A percentile compares a stretch with the other conserved stretches of the same genome.
Evolutionary conservation across 331 rosid species (phyloP).

Genomic region (Telfairia occidentalis): DNA sequence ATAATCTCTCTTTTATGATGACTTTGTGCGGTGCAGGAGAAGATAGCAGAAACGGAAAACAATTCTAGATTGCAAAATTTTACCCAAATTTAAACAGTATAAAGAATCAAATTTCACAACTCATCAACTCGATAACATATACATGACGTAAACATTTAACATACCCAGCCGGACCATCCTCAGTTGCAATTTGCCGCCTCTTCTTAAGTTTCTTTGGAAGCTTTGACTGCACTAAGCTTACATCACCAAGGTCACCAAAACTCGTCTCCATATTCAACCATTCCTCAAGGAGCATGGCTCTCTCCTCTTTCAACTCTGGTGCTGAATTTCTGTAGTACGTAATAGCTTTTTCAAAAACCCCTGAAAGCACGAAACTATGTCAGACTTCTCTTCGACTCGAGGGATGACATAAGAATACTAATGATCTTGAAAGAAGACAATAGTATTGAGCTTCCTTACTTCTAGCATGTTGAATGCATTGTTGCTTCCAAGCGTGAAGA

Average conservation of each 20-base stretch:
- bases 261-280: conserved; percentile 69
- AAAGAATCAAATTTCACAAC: background rate
- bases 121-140: background rate
- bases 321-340: conserved; percentile 66
- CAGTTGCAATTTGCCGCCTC: conserved; percentile 46
- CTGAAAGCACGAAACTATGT: conserved; percentile 25
- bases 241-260: conserved; percentile 63
- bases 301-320: conserved; percentile 74
- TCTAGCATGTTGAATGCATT: conserved; percentile 51
- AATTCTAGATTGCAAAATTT: background rate
- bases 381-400: conserved; percentile 9
- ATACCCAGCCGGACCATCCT: conserved; percentile 73
- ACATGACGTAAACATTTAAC: conserved; percentile 3
- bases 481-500: conserved; percentile 33
- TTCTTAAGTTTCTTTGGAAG: conserved; percentile 80
- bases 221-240: conserved; percentile 60
- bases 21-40: background rate
- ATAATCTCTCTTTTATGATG: background rate
- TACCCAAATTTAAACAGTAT: background rate
- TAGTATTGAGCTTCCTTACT: conserved; percentile 33
- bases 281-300: conserved; percentile 77
- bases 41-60: background rate
- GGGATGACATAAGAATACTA: background rate
- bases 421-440: background rate
- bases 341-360: conserved; percentile 69